These are phyloP conservation scores for Clitopilus hobsonii DNA, from an alignment of 768 basidiomycete genomes.

Conservation along the genomic window DNA sequence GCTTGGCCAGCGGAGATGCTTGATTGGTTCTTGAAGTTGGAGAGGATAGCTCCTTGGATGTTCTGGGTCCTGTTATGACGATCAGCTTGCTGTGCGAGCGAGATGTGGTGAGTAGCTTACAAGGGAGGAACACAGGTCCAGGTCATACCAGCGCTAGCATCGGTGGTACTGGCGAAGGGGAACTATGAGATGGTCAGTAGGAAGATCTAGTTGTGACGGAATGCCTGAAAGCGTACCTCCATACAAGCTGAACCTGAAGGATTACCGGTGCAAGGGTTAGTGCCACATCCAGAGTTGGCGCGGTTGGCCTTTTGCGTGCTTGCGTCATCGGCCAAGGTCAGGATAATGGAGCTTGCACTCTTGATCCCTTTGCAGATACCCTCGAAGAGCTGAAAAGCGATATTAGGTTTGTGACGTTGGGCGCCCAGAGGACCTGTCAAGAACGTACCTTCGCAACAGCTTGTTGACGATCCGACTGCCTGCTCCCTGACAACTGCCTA, in stretches of 20 bases:
- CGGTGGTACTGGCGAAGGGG: slow-evolving; percentile 13
- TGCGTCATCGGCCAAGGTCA: background rate
- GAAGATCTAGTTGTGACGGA: background rate
- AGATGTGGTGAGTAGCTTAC: slow-evolving; percentile 1
- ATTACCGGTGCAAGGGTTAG: background rate
- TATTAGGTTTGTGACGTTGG: background rate
- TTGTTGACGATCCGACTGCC: background rate
- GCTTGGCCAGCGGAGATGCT: background rate
- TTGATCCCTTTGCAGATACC: slow-evolving; percentile 1
- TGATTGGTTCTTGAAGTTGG: slow-evolving; percentile 7
- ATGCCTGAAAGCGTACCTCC: background rate
- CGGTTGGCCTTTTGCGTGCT: background rate
- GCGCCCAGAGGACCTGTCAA: background rate
- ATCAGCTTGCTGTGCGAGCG: background rate
- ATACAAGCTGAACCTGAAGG: background rate
- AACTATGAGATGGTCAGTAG: slow-evolving; percentile 2
- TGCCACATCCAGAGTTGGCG: background rate
- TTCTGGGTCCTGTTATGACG: slow-evolving; percentile 7
- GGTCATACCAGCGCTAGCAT: slow-evolving; percentile 7
- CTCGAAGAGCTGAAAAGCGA: background rate
- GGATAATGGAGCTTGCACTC: background rate
- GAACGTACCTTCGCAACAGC: background rate
- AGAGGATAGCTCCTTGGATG: slow-evolving; percentile 12
- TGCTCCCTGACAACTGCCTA: background rate
- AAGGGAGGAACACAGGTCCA: slow-evolving; percentile 10